A percentile compares a stretch with the other conserved stretches of the same genome.
Conservation (phyloP, 2,329 filamentous ascomycete genomes). For the Knoxdaviesia proteae region DNA sequence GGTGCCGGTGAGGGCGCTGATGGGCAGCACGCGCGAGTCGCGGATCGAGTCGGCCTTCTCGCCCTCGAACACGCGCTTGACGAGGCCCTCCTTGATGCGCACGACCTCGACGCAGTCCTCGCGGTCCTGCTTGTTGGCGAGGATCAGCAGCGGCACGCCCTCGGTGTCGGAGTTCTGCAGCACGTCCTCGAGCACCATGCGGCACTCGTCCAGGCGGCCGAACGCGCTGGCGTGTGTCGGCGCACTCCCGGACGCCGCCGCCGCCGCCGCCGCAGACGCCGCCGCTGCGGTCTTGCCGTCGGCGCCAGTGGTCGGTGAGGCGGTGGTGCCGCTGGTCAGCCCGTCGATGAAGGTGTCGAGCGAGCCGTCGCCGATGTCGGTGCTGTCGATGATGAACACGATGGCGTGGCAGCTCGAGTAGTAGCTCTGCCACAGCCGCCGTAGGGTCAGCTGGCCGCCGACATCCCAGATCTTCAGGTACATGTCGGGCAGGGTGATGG, state of each 20-base stretch:
- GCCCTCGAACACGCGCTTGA: constrained; percentile 88
- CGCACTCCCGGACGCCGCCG: constrained; percentile 8
- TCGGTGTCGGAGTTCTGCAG: constrained; percentile 72
- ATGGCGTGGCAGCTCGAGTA: constrained; percentile 89
- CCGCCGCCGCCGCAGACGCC: constrained; percentile 3
- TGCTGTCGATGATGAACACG: constrained; percentile 91
- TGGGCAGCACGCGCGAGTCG: constrained; percentile 76
- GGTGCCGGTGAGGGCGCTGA: constrained; percentile 72
- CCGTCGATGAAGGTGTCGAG: constrained; percentile 19
- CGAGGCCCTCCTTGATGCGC: constrained; percentile 86
- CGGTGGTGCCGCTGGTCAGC: too few species aligned
- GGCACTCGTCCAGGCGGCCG: constrained; percentile 66
- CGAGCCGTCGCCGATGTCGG: constrained; percentile 72
- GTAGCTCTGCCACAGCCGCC: constrained; percentile 89
- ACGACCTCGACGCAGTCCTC: constrained; percentile 97
- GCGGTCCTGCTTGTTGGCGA: constrained; percentile 94
- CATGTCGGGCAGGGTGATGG: constrained; percentile 77
- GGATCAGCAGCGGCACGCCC: constrained; percentile 73
- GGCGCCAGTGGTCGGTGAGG: too few species aligned
- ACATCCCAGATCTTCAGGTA: constrained; percentile 99
- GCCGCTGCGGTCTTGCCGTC: background rate
- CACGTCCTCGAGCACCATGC: constrained; percentile 74
- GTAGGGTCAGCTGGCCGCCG: constrained; percentile 74
- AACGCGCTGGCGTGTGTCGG: constrained; percentile 12
- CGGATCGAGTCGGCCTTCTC: constrained; percentile 71